These are phyloP conservation scores for Pleurotus djamor DNA, from an alignment of 768 basidiomycete species.

Conservation along the genomic window DNA sequence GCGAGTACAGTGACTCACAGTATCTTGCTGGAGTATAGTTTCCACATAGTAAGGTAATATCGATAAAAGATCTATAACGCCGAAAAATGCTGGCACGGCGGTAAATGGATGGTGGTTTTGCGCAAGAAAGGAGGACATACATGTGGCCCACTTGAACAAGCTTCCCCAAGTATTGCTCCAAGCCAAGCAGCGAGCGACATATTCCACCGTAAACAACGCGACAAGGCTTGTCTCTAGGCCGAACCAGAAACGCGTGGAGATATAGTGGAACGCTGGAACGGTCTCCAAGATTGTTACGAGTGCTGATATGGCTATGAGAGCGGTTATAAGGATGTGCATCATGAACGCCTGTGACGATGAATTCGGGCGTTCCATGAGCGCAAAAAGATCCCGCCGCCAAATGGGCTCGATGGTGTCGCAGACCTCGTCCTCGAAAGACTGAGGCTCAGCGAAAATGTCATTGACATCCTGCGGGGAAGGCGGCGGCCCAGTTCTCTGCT, in stretches of 20 bases:
- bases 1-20: constrained; percentile 41
- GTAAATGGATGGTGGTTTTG: constrained; percentile 10
- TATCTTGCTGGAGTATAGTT: constrained; percentile 80
- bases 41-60: constrained; percentile 91
- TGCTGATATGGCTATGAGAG: constrained; percentile 72
- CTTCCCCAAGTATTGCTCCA: constrained; percentile 68
- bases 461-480: constrained; percentile 29
- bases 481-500: constrained; percentile 27
- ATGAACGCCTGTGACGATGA: constrained; percentile 76
- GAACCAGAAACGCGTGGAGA: constrained; percentile 75
- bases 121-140: constrained; percentile 33
- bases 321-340: constrained; percentile 68
- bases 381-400: constrained; percentile 67
- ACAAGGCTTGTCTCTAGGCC: constrained; percentile 86
- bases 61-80: constrained; percentile 81
- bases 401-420: constrained; percentile 35
- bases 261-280: constrained; percentile 71
- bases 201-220: constrained; percentile 85
- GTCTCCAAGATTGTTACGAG: constrained; percentile 79
- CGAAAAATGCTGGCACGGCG: constrained; percentile 63
- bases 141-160: constrained; percentile 64
- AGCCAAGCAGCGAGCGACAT: constrained; percentile 68
- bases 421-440: constrained; percentile 32
- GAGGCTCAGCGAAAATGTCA: constrained; percentile 34
- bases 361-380: constrained; percentile 78